phyloP scores from a whole-genome alignment of 1,284 basidiomycete genomes.

The Cystobasidium sp. region DNA sequence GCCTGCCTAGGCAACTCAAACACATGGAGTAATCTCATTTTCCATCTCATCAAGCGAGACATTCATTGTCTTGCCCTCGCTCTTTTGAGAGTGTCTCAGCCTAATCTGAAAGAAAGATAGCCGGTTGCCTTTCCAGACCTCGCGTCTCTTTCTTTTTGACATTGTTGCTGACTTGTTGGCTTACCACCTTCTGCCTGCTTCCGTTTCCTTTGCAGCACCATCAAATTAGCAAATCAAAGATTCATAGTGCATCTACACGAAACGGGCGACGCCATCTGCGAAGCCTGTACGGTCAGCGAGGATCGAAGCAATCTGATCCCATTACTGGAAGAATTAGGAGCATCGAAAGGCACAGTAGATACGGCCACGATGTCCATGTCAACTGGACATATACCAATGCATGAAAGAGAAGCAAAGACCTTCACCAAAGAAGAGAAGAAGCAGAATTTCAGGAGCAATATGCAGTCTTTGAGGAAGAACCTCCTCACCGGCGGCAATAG shows the following conservation, averaged over 20 bases:
- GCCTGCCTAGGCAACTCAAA: conserved; percentile 26
- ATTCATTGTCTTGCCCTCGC: no score
- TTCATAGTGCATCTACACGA: conserved; percentile 39
- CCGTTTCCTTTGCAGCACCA: conserved; percentile 6
- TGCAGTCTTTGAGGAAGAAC: conserved; percentile 14
- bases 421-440: conserved; percentile 40
- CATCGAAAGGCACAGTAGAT: background rate
- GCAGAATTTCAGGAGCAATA: conserved; percentile 25
- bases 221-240: conserved; percentile 42
- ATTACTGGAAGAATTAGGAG: background rate
- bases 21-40: conserved; percentile 23
- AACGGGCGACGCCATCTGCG: background rate
- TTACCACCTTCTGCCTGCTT: background rate
- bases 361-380: background rate
- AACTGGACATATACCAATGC: conserved; percentile 8
- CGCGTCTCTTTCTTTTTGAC: background rate
- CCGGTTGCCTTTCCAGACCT: background rate
- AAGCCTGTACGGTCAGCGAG: background rate
- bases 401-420: conserved; percentile 19
- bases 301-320: conserved; percentile 27
- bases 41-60: background rate
- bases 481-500: conserved; percentile 8
- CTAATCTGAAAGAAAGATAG: no score
- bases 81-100: no score
- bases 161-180: background rate